Percentiles rank a stretch among this genome's conserved stretches.
Evolutionary conservation across 1,284 basidiomycete genomes (phyloP).

Genomic region (Anthracocystis panici-leucophaei): DNA sequence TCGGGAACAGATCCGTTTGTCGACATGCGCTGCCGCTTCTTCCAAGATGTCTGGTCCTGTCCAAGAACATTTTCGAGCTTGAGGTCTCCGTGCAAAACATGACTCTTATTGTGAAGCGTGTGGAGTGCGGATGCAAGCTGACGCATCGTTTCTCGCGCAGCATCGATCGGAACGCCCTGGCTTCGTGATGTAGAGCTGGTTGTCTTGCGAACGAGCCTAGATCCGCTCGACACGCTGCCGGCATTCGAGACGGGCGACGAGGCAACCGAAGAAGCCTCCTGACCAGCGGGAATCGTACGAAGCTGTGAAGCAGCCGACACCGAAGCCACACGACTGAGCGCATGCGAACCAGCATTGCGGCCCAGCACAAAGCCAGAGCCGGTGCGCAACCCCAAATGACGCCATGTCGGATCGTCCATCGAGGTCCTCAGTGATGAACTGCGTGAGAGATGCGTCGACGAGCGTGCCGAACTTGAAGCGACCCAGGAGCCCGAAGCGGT

Average conservation of each 20-base stretch:
- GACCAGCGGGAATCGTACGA: constrained; percentile 48
- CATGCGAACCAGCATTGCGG: constrained; percentile 19
- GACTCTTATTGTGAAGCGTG: constrained; percentile 84
- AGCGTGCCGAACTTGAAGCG: constrained; percentile 27
- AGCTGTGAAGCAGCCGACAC: constrained; percentile 38
- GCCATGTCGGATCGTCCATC: constrained; percentile 24
- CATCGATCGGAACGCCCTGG: constrained; percentile 56
- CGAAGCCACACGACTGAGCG: constrained; percentile 36
- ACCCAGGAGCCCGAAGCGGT: constrained; percentile 40
- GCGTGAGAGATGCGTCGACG: constrained; percentile 27
- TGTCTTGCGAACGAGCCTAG: constrained; percentile 34
- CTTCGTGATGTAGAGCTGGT: constrained; percentile 36
- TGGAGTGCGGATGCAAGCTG: constrained; percentile 87
- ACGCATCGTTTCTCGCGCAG: constrained; percentile 86
- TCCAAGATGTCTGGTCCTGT: constrained; percentile 47
- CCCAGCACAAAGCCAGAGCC: constrained; percentile 39
- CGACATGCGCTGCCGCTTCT: constrained; percentile 39
- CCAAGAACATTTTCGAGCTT: constrained; percentile 94
- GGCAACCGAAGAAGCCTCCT: constrained; percentile 25
- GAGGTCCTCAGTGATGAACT: constrained; percentile 41
- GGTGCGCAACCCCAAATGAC: constrained; percentile 30
- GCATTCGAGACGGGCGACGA: constrained; percentile 44
- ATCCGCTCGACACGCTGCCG: constrained; percentile 41
- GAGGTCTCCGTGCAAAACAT: constrained; percentile 76
- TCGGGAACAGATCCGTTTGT: constrained; percentile 10